Evolutionary conservation across 345 rosid genomes (phyloP), one percentile per base, ranked within the genome.

Genomic region (Laguncularia racemosa): DNA sequence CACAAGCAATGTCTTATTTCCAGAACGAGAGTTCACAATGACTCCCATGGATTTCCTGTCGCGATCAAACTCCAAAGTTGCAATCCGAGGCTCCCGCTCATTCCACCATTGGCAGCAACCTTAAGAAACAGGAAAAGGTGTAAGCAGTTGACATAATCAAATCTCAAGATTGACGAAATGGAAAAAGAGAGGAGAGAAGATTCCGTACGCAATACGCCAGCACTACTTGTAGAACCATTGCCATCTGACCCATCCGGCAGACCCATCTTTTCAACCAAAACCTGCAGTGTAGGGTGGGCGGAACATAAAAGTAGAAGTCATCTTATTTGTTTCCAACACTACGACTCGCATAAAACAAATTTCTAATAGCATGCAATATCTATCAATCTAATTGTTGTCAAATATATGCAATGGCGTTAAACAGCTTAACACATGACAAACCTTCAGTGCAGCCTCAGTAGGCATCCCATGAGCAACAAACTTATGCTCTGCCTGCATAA

Each of bases 1-100:
- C 61, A 83, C 89, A 40, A 85, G 70, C 67, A 85, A 63, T 46
- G 82, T 52, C 56, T 74, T 78, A 53, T 69, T 77, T 57, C 77
- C 76, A 9, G 83, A 51, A 53, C 53, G 15, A 26, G 86, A 76
- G 44, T 67, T 73, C 40, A 71, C 85, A 62, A 85, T 81, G 56
- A 85, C 93, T 53, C 93, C 86, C 89, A 85, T 83, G 20, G 93
- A 85, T 67, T 85, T 85, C 69, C 93, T 67, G 61, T 85, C 86
- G n/a, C 79, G 86, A 55, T 78, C 89, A 40, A 85, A 85, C 67
- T 85, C 89, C 62, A 85, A 81, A 26, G 88, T 82, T 43, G 78
- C 92, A 50, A 80, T 78, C 57, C 92, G 80, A 44, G 52, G 67
- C 52, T 78, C 86, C 73, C 52, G 52, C 65, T 71, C 65, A 53